A percentile compares a stretch with the other conserved stretches of the same genome.
These are phyloP conservation scores for Akanthomyces uredinophilus DNA, from an alignment of 2,329 filamentous ascomycete genomes.

Conservation along the genomic window DNA sequence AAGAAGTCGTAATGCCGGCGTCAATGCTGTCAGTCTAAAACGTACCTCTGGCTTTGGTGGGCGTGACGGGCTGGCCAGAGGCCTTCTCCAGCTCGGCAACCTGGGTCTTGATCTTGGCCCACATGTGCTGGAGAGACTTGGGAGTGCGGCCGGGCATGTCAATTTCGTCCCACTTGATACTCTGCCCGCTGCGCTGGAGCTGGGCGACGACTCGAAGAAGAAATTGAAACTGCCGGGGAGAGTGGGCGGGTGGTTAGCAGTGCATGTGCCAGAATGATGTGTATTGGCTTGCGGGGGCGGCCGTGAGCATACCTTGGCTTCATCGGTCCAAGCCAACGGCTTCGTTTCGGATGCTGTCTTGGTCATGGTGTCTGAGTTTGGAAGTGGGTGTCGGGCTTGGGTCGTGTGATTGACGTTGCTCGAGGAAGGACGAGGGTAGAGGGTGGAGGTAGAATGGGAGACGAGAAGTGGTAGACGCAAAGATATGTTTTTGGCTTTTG, in stretches of 20 bases:
- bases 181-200: slow-evolving; percentile 14
- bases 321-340: slow-evolving; percentile 1
- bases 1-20: too few relatives aligned
- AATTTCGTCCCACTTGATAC: slow-evolving; percentile 18
- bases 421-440: neutral
- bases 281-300: too few relatives aligned
- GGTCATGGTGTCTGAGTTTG: neutral
- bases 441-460: neutral
- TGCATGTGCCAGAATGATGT: too few relatives aligned
- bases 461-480: neutral
- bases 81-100: slow-evolving; percentile 24
- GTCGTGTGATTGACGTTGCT: neutral
- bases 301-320: neutral
- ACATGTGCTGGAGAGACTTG: slow-evolving; percentile 20
- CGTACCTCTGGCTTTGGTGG: slow-evolving; percentile 4
- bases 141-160: slow-evolving; percentile 20
- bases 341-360: neutral
- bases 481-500: neutral
- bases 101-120: slow-evolving; percentile 17
- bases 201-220: slow-evolving; percentile 16
- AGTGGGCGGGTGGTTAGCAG: neutral
- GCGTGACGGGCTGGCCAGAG: slow-evolving; percentile 3
- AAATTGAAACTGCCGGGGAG: slow-evolving; percentile 15
- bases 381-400: neutral
- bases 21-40: too few relatives aligned